A percentile compares a stretch with the other conserved stretches of the same genome.
phyloP scores from a whole-genome alignment of 2,329 filamentous ascomycete species.

The Microsporum ferrugineum region DNA sequence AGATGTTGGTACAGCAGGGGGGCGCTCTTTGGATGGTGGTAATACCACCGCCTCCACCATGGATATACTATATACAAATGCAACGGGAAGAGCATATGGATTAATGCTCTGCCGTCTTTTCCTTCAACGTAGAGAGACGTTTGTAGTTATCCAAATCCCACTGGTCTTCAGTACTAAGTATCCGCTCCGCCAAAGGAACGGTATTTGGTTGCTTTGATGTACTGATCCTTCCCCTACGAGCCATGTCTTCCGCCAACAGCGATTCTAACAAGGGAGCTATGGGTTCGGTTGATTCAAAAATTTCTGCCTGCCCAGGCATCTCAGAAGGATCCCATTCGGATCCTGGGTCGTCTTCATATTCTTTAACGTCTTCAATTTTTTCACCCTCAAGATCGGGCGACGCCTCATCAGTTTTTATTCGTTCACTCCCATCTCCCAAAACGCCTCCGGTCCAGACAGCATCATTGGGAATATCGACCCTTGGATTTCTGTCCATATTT shows the following conservation, averaged over 20 bases:
- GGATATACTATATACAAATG: constrained; percentile 3
- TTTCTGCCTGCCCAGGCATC: neutral
- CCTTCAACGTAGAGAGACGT: neutral
- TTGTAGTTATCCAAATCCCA: constrained; percentile 8
- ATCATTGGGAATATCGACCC: constrained; percentile 8
- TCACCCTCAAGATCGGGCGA: neutral
- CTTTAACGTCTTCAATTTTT: neutral
- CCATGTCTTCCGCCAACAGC: constrained; percentile 9
- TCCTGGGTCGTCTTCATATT: neutral
- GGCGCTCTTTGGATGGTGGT: neutral
- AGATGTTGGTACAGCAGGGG: neutral
- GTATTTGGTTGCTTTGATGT: no score
- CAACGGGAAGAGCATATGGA: neutral
- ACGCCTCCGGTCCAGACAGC: constrained; percentile 29
- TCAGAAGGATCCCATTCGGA: neutral
- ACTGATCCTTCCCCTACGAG: constrained; percentile 2
- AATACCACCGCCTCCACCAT: neutral
- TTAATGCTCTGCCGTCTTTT: neutral
- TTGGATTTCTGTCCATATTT: constrained; percentile 15
- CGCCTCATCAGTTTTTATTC: neutral
- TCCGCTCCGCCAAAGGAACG: neutral
- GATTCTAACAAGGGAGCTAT: constrained; percentile 4
- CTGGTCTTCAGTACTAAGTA: constrained; percentile 8
- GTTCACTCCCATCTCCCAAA: constrained; percentile 17
- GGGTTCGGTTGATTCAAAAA: constrained; percentile 4